These are phyloP conservation scores for Sambucus nigra DNA, from an alignment of 129 eudicot species.

Conservation along the genomic window DNA sequence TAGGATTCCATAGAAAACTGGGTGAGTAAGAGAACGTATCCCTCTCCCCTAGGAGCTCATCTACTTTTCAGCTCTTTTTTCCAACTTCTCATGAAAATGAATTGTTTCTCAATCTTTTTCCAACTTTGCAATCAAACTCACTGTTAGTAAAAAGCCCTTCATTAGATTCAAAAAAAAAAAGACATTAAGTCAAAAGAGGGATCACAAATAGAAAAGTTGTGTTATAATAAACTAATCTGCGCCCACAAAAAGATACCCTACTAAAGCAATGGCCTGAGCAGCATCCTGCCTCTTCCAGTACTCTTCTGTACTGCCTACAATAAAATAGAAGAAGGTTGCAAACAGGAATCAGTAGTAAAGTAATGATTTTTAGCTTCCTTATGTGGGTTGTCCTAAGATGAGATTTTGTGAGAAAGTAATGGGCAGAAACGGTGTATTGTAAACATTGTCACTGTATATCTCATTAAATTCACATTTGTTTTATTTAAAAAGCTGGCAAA, in stretches of 20 bases:
- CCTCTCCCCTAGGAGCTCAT: too few species aligned
- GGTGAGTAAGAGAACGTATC: too few species aligned
- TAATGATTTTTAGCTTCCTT: not conserved
- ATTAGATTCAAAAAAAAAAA: not conserved
- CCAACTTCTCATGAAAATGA: too few species aligned
- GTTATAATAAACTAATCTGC: not conserved
- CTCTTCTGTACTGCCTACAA: slow-evolving; percentile 88
- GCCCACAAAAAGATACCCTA: slow-evolving; percentile 38
- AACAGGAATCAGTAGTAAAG: not conserved
- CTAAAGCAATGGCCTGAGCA: slow-evolving; percentile 88
- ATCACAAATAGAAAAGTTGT: not conserved
- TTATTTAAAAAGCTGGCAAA: slow-evolving; percentile 1
- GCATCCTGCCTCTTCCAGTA: slow-evolving; percentile 96
- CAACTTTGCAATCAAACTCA: too few species aligned
- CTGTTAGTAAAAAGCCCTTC: too few species aligned
- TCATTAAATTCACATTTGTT: not conserved
- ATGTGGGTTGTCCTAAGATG: not conserved
- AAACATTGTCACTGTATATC: not conserved
- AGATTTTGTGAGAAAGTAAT: too few species aligned
- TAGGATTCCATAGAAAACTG: too few species aligned
- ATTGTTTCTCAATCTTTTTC: too few species aligned
- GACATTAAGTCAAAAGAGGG: not conserved
- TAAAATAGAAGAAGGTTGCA: not conserved
- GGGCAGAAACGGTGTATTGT: not conserved
- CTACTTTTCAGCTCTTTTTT: too few species aligned